These are phyloP conservation scores for fission yeast (Schizosaccharomyces pombe) DNA, from an alignment of 805 yeast genomes.

Conservation along the genomic window ASM294v3 CU329670.1:2647501-2648000, in stretches of 20 bases:
- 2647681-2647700: slow-evolving; percentile 51
- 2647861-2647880: slow-evolving; percentile 16
- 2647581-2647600: slow-evolving; percentile 53
- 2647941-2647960: slow-evolving; percentile 24
- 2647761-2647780: slow-evolving; percentile 48
- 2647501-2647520: slow-evolving; percentile 18
- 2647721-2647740: slow-evolving; percentile 42
- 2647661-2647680: slow-evolving; percentile 46
- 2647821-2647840: slow-evolving; percentile 58
- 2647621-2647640: slow-evolving; percentile 49
- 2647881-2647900: slow-evolving; percentile 6
- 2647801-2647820: slow-evolving; percentile 55
- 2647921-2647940: slow-evolving; percentile 19
- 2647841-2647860: slow-evolving; percentile 42
- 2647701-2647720: slow-evolving; percentile 52
- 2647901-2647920: slow-evolving; percentile 14
- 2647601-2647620: slow-evolving; percentile 43
- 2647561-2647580: slow-evolving; percentile 29
- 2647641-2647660: slow-evolving; percentile 51
- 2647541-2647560: slow-evolving; percentile 21
- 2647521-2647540: slow-evolving; percentile 12
- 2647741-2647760: slow-evolving; percentile 44
- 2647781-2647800: slow-evolving; percentile 50
- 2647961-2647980: slow-evolving; percentile 50
- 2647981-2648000: slow-evolving; percentile 66